Percentiles rank a stretch among this genome's conserved stretches.
These are phyloP conservation scores for Kalanchoe fedtschenkoi DNA, from an alignment of 164 flowering plant genomes.

Conservation along the genomic window DNA sequence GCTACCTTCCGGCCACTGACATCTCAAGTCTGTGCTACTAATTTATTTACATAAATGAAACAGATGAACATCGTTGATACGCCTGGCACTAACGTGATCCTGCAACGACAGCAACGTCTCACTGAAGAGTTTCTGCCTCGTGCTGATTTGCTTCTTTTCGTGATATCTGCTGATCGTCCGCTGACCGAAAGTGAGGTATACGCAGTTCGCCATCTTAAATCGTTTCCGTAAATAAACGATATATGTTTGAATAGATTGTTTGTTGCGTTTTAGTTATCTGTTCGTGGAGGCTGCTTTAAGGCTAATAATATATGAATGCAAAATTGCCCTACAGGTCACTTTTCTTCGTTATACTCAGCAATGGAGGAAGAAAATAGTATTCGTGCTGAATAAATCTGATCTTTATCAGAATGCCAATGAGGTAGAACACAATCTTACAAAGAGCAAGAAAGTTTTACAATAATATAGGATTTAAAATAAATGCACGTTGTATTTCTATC, in stretches of 20 bases:
- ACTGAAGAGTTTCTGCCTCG: constrained; percentile 98
- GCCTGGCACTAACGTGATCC: constrained; percentile 97
- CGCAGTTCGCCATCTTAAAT: neutral
- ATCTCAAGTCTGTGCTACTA: neutral
- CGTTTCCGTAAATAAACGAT: neutral
- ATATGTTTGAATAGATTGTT: neutral
- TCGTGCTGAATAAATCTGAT: constrained; percentile 87
- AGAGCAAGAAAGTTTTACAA: neutral
- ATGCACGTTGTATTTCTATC: neutral
- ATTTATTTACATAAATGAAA: constrained; percentile 6
- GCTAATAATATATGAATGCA: neutral
- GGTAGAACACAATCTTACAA: constrained; percentile 24
- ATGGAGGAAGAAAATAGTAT: constrained; percentile 91
- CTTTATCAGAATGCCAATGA: constrained; percentile 54
- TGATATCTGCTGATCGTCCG: constrained; percentile 94
- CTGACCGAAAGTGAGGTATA: constrained; percentile 92
- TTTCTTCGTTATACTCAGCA: constrained; percentile 89
- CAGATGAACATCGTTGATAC: constrained; percentile 96
- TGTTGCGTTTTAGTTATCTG: neutral
- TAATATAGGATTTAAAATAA: neutral
- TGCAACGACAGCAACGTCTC: constrained; percentile 89
- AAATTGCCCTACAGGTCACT: constrained; percentile 50
- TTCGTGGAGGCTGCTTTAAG: neutral
- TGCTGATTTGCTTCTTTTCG: constrained; percentile 87
- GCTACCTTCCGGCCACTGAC: neutral